A percentile compares a stretch with the other conserved stretches of the same genome.
Evolutionary conservation across 257 asterid genomes (phyloP).

Genomic region (Fraxinus americana): DNA sequence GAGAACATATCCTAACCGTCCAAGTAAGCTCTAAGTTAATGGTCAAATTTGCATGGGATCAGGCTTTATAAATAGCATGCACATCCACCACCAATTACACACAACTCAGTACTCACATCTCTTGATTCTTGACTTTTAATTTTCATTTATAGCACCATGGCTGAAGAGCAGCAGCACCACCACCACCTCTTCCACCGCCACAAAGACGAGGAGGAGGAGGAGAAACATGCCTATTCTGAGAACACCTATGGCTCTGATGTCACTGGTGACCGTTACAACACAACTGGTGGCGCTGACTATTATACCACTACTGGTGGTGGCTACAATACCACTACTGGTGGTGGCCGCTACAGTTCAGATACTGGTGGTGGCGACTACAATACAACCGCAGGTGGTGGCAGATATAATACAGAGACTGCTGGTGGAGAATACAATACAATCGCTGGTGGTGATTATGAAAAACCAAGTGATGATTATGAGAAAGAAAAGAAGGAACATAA

Average conservation of each 20-base stretch:
- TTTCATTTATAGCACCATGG: neutral
- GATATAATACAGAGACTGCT: neutral
- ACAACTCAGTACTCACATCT: neutral
- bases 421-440: neutral
- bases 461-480: neutral
- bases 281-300: neutral
- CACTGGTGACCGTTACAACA: neutral
- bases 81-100: neutral
- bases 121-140: neutral
- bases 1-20: too few relatives aligned
- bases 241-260: slow-evolving; percentile 26
- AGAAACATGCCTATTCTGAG: slow-evolving; percentile 28
- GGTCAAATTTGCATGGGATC: neutral
- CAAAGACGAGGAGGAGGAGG: neutral
- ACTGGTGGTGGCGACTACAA: neutral
- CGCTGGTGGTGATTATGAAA: neutral
- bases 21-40: neutral
- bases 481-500: slow-evolving; percentile 62
- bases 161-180: slow-evolving; percentile 24
- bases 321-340: neutral
- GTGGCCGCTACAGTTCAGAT: neutral
- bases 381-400: slow-evolving; percentile 8
- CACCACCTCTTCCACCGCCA: slow-evolving; percentile 32
- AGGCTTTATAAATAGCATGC: neutral
- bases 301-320: neutral